phyloP scores from a whole-genome alignment of 345 rosid genomes.

The Brassica juncea region DNA sequence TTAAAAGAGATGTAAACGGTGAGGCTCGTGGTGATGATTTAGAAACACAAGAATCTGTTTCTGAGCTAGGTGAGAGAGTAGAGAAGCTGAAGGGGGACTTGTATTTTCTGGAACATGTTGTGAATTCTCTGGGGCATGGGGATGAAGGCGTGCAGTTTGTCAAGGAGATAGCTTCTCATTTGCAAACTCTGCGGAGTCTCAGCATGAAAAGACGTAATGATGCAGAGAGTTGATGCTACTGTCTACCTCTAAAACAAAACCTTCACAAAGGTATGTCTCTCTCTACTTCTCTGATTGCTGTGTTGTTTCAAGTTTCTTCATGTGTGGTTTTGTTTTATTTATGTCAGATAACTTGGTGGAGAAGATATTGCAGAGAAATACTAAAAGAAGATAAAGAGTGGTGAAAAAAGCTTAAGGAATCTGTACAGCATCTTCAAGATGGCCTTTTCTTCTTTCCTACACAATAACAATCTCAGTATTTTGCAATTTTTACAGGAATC shows the following conservation, averaged over 20 bases:
- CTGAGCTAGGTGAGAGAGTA: conserved; percentile 49
- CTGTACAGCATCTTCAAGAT: conserved; percentile 36
- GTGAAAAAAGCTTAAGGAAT: conserved; percentile 16
- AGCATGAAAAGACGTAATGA: conserved; percentile 39
- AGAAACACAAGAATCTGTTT: conserved; percentile 35
- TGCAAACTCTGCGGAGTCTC: conserved; percentile 46
- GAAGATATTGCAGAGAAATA: conserved; percentile 16
- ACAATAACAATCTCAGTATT: not conserved
- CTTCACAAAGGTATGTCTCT: conserved; percentile 40
- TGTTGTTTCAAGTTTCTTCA: not conserved
- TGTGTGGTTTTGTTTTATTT: not conserved
- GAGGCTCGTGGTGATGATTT: conserved; percentile 16
- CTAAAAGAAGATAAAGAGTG: conserved; percentile 20
- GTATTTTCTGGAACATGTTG: conserved; percentile 52
- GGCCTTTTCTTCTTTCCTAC: conserved; percentile 11
- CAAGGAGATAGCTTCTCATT: conserved; percentile 52
- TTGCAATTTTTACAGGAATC: not conserved
- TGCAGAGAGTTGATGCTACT: conserved; percentile 36
- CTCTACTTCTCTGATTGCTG: not conserved
- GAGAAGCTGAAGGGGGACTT: conserved; percentile 56
- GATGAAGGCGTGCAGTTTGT: conserved; percentile 49
- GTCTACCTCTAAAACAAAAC: not conserved
- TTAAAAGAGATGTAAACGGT: not conserved
- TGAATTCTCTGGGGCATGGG: conserved; percentile 49
- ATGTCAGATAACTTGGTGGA: conserved; percentile 18